phyloP scores from a whole-genome alignment of 805 yeast species.

The Nakazawaea wyomingensis region DNA sequence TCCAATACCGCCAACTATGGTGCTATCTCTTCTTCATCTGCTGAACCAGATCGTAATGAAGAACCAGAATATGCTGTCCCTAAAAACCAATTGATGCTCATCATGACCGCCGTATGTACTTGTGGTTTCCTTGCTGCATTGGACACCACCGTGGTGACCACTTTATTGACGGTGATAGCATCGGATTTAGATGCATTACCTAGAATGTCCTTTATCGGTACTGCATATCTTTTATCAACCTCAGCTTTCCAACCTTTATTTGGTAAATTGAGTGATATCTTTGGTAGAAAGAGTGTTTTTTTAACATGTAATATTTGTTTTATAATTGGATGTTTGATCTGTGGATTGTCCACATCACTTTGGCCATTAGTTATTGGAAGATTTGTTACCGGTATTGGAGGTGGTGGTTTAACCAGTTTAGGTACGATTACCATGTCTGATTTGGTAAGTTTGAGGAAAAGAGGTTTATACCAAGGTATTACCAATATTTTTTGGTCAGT shows the following conservation, averaged over 20 bases:
- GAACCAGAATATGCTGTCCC: conserved; percentile 8
- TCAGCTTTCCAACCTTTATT: conserved; percentile 51
- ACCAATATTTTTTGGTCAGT: conserved; percentile 71
- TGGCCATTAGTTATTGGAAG: conserved; percentile 48
- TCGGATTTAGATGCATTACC: conserved; percentile 43
- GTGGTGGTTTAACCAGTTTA: conserved; percentile 76
- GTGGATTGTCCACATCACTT: conserved; percentile 36
- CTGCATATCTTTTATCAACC: conserved; percentile 34
- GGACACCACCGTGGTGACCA: conserved; percentile 53
- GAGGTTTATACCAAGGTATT: conserved; percentile 82
- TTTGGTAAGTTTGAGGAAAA: conserved; percentile 65
- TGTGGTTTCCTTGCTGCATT: conserved; percentile 38
- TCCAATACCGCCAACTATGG: background rate
- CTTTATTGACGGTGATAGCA: conserved; percentile 45
- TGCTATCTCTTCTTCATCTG: background rate
- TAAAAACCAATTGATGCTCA: conserved; percentile 3
- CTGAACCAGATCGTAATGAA: conserved; percentile 1
- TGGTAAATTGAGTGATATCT: conserved; percentile 51
- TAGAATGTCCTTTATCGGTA: conserved; percentile 38
- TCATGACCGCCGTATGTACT: conserved; percentile 13
- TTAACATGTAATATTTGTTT: conserved; percentile 27
- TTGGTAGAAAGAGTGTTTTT: conserved; percentile 41
- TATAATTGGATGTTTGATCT: conserved; percentile 35
- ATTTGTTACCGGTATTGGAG: conserved; percentile 81
- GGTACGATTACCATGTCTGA: conserved; percentile 76